Conservation (phyloP, 208 protist species). For the Polymyxa betae region DNA sequence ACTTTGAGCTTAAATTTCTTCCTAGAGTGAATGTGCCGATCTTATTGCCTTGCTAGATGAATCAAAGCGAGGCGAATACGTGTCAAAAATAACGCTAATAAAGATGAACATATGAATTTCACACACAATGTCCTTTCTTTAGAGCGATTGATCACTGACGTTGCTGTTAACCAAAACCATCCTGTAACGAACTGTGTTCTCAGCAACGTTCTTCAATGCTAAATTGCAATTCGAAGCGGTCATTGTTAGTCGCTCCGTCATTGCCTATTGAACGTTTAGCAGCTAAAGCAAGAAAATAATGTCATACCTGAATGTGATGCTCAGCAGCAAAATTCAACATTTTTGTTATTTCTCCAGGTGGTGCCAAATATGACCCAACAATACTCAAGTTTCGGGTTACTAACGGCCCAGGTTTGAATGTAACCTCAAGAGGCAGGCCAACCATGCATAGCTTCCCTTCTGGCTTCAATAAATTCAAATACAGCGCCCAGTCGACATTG, state of each 20-base stretch:
- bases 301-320: conserved; percentile 28
- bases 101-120: too few relatives aligned
- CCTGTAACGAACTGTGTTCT: neutral
- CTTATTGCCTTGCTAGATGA: too few relatives aligned
- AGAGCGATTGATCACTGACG: neutral
- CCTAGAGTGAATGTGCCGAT: too few relatives aligned
- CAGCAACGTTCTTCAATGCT: neutral
- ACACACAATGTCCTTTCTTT: too few relatives aligned
- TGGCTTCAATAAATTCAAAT: conserved; percentile 2
- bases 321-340: conserved; percentile 32
- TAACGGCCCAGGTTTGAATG: neutral
- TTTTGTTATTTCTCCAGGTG: neutral
- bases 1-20: too few relatives aligned
- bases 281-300: neutral
- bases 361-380: conserved; percentile 1
- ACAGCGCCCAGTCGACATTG: conserved; percentile 14
- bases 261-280: neutral
- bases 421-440: neutral
- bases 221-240: conserved; percentile 32
- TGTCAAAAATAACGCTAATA: too few relatives aligned
- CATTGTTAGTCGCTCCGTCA: conserved; percentile 3
- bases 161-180: neutral
- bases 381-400: neutral
- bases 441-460: conserved; percentile 26
- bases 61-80: too few relatives aligned